A percentile compares a stretch with the other conserved stretches of the same genome.
These are phyloP conservation scores for Nemania diffusa DNA, from an alignment of 2,329 filamentous ascomycete species.

Conservation along the genomic window DNA sequence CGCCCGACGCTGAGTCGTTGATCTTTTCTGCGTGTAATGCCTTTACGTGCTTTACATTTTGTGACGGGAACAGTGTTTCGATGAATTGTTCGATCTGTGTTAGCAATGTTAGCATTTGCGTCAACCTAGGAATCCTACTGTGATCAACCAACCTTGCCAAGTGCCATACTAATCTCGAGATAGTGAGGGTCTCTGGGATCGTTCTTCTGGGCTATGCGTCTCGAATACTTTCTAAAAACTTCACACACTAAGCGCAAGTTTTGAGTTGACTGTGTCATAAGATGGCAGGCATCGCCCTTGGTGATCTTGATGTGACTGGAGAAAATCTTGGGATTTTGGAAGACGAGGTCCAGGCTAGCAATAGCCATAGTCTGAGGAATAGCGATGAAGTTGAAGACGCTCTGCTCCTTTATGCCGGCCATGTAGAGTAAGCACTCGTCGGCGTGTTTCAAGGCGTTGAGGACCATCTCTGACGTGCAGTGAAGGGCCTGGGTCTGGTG, in stretches of 20 bases:
- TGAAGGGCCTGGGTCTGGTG: conserved; percentile 81
- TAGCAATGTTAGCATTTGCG: conserved; percentile 21
- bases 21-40: conserved; percentile 54
- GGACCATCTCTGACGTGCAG: conserved; percentile 92
- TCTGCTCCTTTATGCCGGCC: conserved; percentile 92
- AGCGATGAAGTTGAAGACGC: conserved; percentile 98
- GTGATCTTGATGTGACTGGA: conserved; percentile 94
- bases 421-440: conserved; percentile 99
- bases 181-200: conserved; percentile 93
- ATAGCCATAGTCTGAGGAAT: conserved; percentile 99
- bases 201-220: conserved; percentile 92
- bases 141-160: conserved; percentile 73
- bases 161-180: conserved; percentile 88
- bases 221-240: conserved; percentile 80
- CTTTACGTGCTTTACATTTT: conserved; percentile 72
- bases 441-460: conserved; percentile 85
- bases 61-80: conserved; percentile 88
- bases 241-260: conserved; percentile 85
- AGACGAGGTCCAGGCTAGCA: conserved; percentile 89
- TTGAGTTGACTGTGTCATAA: conserved; percentile 94
- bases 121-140: background rate
- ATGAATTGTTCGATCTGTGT: conserved; percentile 91
- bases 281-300: conserved; percentile 88
- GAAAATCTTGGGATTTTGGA: conserved; percentile 90
- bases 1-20: conserved; percentile 56